These are phyloP conservation scores for Starmerella vitae DNA, from an alignment of 805 yeast genomes.

Conservation along the genomic window DNA sequence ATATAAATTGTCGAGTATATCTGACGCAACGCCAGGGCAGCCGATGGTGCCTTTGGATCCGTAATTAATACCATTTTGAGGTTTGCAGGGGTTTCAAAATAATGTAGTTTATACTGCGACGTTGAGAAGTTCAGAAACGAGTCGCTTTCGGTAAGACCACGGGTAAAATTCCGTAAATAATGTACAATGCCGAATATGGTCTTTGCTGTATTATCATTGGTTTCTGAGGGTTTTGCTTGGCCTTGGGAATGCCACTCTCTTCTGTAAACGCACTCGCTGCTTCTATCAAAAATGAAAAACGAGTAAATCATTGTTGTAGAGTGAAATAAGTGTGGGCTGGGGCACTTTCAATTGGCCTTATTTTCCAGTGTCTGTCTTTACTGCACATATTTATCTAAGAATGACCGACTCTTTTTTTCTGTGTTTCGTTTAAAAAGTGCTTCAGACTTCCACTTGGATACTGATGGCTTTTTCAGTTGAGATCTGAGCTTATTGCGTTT, in stretches of 20 bases:
- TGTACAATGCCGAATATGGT: slow-evolving; percentile 74
- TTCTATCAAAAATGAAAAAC: slow-evolving; percentile 83
- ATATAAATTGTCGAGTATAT: slow-evolving; percentile 49
- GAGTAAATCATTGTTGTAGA: slow-evolving; percentile 43
- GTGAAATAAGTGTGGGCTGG: not conserved
- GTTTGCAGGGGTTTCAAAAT: slow-evolving; percentile 65
- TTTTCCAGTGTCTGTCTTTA: not conserved
- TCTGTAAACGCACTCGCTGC: slow-evolving; percentile 74
- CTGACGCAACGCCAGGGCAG: slow-evolving; percentile 42
- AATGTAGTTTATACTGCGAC: slow-evolving; percentile 65
- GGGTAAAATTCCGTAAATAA: slow-evolving; percentile 63
- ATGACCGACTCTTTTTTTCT: slow-evolving; percentile 1
- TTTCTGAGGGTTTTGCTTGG: slow-evolving; percentile 21
- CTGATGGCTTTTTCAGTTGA: not conserved
- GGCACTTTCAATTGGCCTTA: not conserved
- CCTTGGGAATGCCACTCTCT: slow-evolving; percentile 45
- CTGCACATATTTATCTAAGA: slow-evolving; percentile 3
- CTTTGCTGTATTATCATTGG: slow-evolving; percentile 52
- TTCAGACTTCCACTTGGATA: slow-evolving; percentile 8
- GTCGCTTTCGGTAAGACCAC: slow-evolving; percentile 35
- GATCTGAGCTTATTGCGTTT: slow-evolving; percentile 4
- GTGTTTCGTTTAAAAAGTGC: slow-evolving; percentile 3
- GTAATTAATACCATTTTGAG: slow-evolving; percentile 62
- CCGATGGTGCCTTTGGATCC: slow-evolving; percentile 45
- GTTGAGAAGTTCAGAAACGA: slow-evolving; percentile 34